phyloP scores from a whole-genome alignment of 129 eudicot genomes.

The Heracleum sosnowskyi region DNA sequence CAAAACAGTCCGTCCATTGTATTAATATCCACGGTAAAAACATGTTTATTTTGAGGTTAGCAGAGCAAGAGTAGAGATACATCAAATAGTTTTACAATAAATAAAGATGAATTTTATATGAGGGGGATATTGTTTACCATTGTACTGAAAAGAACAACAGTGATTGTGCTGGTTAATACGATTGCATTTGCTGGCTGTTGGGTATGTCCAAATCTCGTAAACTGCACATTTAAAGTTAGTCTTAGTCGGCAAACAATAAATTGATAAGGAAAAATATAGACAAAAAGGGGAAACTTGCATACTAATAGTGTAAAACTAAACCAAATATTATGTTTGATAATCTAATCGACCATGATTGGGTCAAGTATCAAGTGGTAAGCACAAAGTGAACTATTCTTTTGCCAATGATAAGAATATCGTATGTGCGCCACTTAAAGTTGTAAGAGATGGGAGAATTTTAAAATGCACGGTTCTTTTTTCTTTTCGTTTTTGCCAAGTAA shows the following conservation, averaged over 20 bases:
- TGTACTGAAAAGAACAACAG: conserved; percentile 80
- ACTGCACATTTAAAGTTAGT: conserved; percentile 36
- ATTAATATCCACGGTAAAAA: background rate
- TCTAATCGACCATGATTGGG: background rate
- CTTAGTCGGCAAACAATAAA: background rate
- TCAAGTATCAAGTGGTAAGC: background rate
- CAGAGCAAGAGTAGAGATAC: background rate
- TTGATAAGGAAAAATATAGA: background rate
- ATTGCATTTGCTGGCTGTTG: conserved; percentile 70
- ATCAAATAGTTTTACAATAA: background rate
- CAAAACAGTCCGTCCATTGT: background rate
- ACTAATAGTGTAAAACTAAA: background rate
- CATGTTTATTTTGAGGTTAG: background rate
- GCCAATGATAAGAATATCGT: background rate
- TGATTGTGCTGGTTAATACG: conserved; percentile 81
- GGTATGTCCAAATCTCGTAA: conserved; percentile 69
- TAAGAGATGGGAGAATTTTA: background rate
- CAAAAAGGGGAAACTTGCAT: background rate
- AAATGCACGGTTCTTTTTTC: too few relatives aligned
- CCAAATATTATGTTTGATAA: background rate
- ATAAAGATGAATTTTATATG: background rate
- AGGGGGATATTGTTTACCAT: conserved; percentile 30
- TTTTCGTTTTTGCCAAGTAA: too few relatives aligned
- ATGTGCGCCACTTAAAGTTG: background rate
- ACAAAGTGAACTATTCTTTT: background rate